Evolutionary conservation across 495 filamentous ascomycete species (phyloP).

Genomic region (Talaromyces stipitatus): DNA sequence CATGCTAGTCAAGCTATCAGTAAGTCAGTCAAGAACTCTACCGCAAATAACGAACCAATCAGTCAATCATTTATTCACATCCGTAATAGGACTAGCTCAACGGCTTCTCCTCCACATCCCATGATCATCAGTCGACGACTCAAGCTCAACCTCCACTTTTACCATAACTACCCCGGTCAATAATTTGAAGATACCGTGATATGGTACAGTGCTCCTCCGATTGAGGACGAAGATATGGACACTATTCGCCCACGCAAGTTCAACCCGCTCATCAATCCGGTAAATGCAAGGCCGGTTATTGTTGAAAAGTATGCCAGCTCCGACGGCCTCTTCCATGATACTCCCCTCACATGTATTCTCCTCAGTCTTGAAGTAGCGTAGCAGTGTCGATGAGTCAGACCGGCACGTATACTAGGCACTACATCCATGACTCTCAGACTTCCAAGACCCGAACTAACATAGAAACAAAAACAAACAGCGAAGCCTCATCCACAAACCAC

Average conservation of each 20-base stretch:
- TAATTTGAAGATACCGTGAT: no score
- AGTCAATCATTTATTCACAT: no score
- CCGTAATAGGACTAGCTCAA: background rate
- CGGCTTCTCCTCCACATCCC: background rate
- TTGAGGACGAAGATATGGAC: background rate
- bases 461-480: background rate
- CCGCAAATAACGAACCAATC: no score
- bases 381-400: background rate
- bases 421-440: background rate
- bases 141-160: no score
- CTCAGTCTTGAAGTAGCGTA: background rate
- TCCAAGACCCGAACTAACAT: background rate
- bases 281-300: constrained; percentile 26
- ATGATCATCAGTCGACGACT: background rate
- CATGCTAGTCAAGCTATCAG: background rate
- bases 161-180: no score
- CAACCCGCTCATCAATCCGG: constrained; percentile 32
- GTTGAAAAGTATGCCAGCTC: constrained; percentile 31
- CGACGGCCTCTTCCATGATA: background rate
- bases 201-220: no score
- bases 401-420: background rate
- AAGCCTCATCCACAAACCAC: constrained; percentile 14
- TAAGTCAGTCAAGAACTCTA: no score
- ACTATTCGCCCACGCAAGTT: constrained; percentile 15
- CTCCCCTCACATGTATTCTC: background rate